Conservation (phyloP, 352 stramenopile species). For the Globisporangium takayamanum region DNA sequence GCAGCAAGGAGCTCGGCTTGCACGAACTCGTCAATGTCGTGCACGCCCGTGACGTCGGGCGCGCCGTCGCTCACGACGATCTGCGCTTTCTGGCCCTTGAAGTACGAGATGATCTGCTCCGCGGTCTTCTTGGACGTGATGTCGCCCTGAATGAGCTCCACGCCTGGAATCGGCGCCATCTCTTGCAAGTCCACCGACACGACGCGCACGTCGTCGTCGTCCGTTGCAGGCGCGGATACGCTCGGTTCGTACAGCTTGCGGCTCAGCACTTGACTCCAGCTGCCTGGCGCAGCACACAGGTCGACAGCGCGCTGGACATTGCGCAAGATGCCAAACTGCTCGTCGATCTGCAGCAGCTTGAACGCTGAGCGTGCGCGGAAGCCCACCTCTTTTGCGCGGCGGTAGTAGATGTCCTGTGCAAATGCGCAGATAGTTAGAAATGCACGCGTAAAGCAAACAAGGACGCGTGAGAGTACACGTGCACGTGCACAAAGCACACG, state of each 20-base stretch:
- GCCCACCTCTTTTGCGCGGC: slow-evolving; percentile 92
- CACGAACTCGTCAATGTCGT: slow-evolving; percentile 98
- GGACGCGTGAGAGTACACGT: background rate
- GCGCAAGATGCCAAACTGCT: slow-evolving; percentile 95
- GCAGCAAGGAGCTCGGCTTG: slow-evolving; percentile 95
- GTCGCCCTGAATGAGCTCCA: slow-evolving; percentile 94
- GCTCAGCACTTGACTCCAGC: slow-evolving; percentile 97
- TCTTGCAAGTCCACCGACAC: slow-evolving; percentile 98
- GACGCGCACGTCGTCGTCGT: slow-evolving; percentile 60
- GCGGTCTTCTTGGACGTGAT: slow-evolving; percentile 97
- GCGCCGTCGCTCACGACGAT: slow-evolving; percentile 98
- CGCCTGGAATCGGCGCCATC: slow-evolving; percentile 96
- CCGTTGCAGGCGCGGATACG: slow-evolving; percentile 15
- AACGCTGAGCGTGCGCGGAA: slow-evolving; percentile 97
- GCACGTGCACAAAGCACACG: slow-evolving; percentile 3
- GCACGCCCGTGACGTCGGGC: slow-evolving; percentile 98
- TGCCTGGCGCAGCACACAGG: slow-evolving; percentile 97
- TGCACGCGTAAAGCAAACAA: background rate
- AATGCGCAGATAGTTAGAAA: background rate
- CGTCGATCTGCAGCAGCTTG: slow-evolving; percentile 99
- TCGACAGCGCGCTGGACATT: slow-evolving; percentile 93
- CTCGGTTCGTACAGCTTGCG: slow-evolving; percentile 77
- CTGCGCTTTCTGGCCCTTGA: slow-evolving; percentile 92
- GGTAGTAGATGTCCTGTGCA: slow-evolving; percentile 85
- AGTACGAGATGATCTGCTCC: slow-evolving; percentile 93